phyloP scores from a whole-genome alignment of 2,329 filamentous ascomycete species.

The Sclerotinia subarctica region DNA sequence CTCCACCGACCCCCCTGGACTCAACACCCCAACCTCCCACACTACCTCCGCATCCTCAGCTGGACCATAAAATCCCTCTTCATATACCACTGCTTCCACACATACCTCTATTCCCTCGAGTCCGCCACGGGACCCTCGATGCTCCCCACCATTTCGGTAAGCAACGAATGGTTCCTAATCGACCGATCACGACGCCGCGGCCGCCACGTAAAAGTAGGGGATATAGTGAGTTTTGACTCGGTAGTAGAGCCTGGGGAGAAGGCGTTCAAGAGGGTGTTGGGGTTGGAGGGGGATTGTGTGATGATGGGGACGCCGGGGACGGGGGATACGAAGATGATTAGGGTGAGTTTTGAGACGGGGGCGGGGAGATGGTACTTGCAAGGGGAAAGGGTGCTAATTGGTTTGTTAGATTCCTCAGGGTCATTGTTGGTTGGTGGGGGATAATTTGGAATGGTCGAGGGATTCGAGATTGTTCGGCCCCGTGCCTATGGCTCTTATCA shows the following conservation, averaged over 20 bases:
- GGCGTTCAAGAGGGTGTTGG: constrained; percentile 66
- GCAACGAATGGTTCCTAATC: constrained; percentile 66
- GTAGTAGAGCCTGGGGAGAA: constrained; percentile 59
- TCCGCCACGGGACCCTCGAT: constrained; percentile 74
- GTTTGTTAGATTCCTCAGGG: constrained; percentile 72
- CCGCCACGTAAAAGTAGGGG: constrained; percentile 68
- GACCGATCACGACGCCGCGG: constrained; percentile 68
- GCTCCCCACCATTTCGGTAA: constrained; percentile 74
- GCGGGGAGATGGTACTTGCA: not conserved
- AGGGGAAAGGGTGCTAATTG: not conserved
- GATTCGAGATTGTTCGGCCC: constrained; percentile 88
- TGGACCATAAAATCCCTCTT: constrained; percentile 48
- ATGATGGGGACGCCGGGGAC: constrained; percentile 57
- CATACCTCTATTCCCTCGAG: constrained; percentile 61
- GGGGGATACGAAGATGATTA: constrained; percentile 52
- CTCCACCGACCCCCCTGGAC: constrained; percentile 16
- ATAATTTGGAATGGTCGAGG: constrained; percentile 78
- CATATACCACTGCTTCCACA: constrained; percentile 50
- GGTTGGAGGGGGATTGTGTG: constrained; percentile 61
- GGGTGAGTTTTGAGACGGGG: constrained; percentile 41
- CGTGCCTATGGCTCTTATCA: constrained; percentile 77
- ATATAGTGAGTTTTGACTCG: constrained; percentile 75
- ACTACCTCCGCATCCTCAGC: constrained; percentile 44
- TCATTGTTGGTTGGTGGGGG: constrained; percentile 87
- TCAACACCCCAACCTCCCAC: constrained; percentile 21